Conservation (phyloP, 2,329 filamentous ascomycete genomes). For the Aureobasidium uvarum region DNA sequence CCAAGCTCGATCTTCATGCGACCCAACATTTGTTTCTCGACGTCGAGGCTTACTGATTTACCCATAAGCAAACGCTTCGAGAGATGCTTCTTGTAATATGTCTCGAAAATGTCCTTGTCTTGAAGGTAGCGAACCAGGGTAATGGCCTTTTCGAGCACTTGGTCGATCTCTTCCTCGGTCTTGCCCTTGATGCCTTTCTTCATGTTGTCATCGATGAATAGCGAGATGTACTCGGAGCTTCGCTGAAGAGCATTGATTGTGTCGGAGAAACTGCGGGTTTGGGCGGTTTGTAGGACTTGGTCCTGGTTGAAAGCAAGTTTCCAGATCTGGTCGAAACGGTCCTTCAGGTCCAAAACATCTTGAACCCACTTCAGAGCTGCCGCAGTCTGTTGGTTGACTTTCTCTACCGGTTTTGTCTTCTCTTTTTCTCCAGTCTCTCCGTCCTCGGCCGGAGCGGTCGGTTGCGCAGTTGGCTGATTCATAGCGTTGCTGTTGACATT, state of each 20-base stretch:
- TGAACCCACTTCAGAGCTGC: conserved; percentile 95
- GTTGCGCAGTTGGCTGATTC: conserved; percentile 53
- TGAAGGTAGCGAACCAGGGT: conserved; percentile 81
- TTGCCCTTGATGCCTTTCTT: conserved; percentile 93
- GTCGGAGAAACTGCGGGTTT: conserved; percentile 83
- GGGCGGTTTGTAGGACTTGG: conserved; percentile 71
- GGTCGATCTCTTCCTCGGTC: conserved; percentile 82
- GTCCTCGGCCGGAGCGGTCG: conserved; percentile 53
- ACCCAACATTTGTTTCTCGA: conserved; percentile 91
- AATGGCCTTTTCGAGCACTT: conserved; percentile 83
- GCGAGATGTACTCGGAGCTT: conserved; percentile 86
- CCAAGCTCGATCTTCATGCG: conserved; percentile 97
- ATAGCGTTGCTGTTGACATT: conserved; percentile 73
- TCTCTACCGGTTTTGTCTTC: conserved; percentile 49
- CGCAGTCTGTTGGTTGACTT: conserved; percentile 72
- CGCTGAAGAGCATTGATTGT: conserved; percentile 88
- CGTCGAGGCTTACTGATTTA: conserved; percentile 86
- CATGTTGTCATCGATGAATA: conserved; percentile 96
- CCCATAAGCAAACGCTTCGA: conserved; percentile 82
- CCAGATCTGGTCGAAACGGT: conserved; percentile 84
- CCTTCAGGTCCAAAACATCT: conserved; percentile 79
- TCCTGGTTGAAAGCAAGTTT: conserved; percentile 70
- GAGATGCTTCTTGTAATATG: conserved; percentile 97
- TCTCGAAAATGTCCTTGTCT: conserved; percentile 93
- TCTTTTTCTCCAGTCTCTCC: conserved; percentile 48